Evolutionary conservation across 129 eudicot species (phyloP).

Genomic region (Lonicera japonica): DNA sequence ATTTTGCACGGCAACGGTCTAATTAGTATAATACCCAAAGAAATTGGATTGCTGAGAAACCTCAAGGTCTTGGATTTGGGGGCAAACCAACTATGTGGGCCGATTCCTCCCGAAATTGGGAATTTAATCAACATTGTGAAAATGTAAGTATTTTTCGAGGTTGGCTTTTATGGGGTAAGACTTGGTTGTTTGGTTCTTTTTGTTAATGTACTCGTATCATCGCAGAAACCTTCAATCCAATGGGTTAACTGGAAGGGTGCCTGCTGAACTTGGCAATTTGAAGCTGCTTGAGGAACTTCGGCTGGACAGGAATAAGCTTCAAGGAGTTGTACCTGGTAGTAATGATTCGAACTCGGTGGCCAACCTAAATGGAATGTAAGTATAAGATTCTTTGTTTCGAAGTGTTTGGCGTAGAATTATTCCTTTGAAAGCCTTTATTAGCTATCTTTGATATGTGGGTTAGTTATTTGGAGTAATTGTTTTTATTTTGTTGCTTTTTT

Average conservation of each 20-base stretch:
- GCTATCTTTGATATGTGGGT: no score
- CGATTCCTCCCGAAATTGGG: conserved; percentile 79
- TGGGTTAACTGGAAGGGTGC: conserved; percentile 73
- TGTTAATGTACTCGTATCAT: background rate
- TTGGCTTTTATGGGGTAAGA: background rate
- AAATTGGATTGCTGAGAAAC: conserved; percentile 62
- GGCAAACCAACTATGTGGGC: conserved; percentile 77
- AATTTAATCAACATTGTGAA: conserved; percentile 47
- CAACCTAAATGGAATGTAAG: conserved; percentile 55
- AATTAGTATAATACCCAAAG: conserved; percentile 82
- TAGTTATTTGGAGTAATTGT: no score
- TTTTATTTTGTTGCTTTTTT: background rate
- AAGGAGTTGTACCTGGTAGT: conserved; percentile 70
- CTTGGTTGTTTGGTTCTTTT: background rate
- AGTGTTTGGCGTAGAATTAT: background rate
- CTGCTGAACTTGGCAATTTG: conserved; percentile 66
- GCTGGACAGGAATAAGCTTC: conserved; percentile 78
- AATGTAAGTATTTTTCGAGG: conserved; percentile 41
- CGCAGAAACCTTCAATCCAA: conserved; percentile 84
- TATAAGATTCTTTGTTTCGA: background rate
- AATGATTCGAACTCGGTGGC: conserved; percentile 32
- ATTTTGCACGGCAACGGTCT: conserved; percentile 65
- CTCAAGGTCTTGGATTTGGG: conserved; percentile 83
- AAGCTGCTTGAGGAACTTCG: conserved; percentile 76
- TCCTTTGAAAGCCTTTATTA: no score